Percentiles rank a stretch among this genome's conserved stretches.
These are phyloP conservation scores for Iris macrosiphon DNA, from an alignment of 106 monocot genomes.

Conservation along the genomic window DNA sequence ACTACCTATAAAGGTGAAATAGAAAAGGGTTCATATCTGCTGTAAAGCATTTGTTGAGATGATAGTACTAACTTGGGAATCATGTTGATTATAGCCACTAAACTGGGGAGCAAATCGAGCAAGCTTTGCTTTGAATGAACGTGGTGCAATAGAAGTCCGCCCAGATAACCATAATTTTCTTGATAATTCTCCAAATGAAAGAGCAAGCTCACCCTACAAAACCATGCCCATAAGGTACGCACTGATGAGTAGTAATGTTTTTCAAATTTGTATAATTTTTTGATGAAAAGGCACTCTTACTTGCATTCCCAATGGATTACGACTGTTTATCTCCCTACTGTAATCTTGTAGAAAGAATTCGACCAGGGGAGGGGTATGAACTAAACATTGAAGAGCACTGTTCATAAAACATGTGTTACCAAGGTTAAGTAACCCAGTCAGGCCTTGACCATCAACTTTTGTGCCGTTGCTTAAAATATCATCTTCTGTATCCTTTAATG, in stretches of 20 bases:
- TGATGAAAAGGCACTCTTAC: no score
- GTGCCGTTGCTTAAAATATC: conserved; percentile 25
- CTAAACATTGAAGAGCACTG: conserved; percentile 95
- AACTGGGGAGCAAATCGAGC: conserved; percentile 97
- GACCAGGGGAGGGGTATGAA: conserved; percentile 76
- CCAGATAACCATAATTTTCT: conserved; percentile 92
- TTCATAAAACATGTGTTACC: conserved; percentile 99
- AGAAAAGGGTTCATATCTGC: no score
- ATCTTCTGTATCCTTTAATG: conserved; percentile 29
- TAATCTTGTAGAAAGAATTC: conserved; percentile 82
- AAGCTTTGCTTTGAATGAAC: conserved; percentile 82
- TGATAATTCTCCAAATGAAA: conserved; percentile 88
- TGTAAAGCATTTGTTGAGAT: no score
- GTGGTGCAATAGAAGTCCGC: conserved; percentile 77
- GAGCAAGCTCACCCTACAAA: conserved; percentile 85
- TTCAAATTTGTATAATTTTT: no score
- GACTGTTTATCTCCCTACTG: conserved; percentile 66
- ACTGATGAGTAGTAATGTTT: background rate
- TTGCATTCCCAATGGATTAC: conserved; percentile 94
- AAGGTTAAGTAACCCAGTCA: conserved; percentile 86
- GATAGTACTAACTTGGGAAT: conserved; percentile 89
- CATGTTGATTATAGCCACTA: conserved; percentile 98
- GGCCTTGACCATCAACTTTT: conserved; percentile 52
- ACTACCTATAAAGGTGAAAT: no score
- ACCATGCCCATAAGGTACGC: background rate